Conservation (phyloP, 2,329 filamentous ascomycete species). For the Colletotrichum incanum region DNA sequence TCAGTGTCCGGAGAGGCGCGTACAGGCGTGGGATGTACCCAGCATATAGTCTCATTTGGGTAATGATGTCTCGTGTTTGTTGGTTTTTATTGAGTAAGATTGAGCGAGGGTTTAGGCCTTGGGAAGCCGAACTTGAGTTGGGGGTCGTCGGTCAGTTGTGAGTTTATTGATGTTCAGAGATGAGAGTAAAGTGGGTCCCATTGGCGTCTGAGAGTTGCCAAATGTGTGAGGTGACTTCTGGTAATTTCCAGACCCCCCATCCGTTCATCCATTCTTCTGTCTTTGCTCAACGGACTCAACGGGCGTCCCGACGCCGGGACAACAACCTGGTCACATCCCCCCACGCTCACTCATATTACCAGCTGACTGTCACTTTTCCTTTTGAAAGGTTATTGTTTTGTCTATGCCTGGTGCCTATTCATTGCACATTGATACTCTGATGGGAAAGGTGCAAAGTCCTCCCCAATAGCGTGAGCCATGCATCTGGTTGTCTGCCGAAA, state of each 20-base stretch:
- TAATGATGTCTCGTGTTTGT: constrained; percentile 7
- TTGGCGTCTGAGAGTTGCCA: constrained; percentile 2
- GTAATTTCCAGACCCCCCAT: constrained; percentile 23
- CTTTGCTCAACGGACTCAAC: not conserved
- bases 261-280: not conserved
- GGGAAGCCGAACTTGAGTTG: not conserved
- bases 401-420: not conserved
- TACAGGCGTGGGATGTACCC: constrained; percentile 27
- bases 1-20: constrained; percentile 24
- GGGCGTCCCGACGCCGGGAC: not conserved
- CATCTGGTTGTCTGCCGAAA: not conserved
- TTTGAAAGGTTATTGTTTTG: not conserved
- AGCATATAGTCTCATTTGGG: constrained; percentile 28
- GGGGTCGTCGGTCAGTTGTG: constrained; percentile 19
- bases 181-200: constrained; percentile 29
- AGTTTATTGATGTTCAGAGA: constrained; percentile 3
- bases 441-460: not conserved
- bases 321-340: not conserved
- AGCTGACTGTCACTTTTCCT: not conserved
- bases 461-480: constrained; percentile 9
- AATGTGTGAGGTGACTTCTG: constrained; percentile 16
- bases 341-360: not conserved
- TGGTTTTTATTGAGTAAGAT: constrained; percentile 1
- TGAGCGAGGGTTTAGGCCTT: constrained; percentile 21
- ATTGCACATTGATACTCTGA: constrained; percentile 3